Conservation (phyloP, 805 yeast genomes). For the Barnettozyma siamensis region DNA sequence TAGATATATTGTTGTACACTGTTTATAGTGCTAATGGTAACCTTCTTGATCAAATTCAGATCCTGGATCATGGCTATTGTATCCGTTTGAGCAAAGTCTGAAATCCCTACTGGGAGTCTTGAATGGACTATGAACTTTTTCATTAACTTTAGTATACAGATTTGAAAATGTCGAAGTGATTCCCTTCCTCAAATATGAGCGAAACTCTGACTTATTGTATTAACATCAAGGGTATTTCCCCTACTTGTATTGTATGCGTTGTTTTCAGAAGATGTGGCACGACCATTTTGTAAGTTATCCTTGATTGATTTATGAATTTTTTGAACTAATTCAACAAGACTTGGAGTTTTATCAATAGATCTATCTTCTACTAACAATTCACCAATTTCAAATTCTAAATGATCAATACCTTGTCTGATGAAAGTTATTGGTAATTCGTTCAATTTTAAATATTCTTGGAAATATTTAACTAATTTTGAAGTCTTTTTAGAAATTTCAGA, state of each 20-base stretch:
- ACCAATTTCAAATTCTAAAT: conserved; percentile 36
- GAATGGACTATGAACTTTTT: no score
- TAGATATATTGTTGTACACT: no score
- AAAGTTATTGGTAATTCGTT: conserved; percentile 45
- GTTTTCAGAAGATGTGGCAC: neutral
- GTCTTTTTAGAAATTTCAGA: conserved; percentile 68
- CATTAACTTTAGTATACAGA: no score
- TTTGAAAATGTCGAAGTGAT: no score
- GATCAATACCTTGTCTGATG: conserved; percentile 61
- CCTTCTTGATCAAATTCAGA: no score
- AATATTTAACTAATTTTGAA: conserved; percentile 52
- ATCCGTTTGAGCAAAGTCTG: no score
- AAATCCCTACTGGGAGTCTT: no score
- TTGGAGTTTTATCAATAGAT: conserved; percentile 43
- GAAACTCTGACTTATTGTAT: conserved; percentile 1
- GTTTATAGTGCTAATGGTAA: no score
- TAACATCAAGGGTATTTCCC: neutral
- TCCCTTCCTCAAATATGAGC: conserved; percentile 1
- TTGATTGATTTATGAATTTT: conserved; percentile 61
- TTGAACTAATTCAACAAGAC: conserved; percentile 62
- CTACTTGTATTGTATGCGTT: neutral
- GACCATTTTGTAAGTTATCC: conserved; percentile 44
- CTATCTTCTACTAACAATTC: conserved; percentile 73
- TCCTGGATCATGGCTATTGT: no score
- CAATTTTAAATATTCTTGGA: conserved; percentile 37